A percentile compares a stretch with the other conserved stretches of the same genome.
These are phyloP conservation scores for Paecilomyces sp. DNA, from an alignment of 2,329 filamentous ascomycete species.

Conservation along the genomic window DNA sequence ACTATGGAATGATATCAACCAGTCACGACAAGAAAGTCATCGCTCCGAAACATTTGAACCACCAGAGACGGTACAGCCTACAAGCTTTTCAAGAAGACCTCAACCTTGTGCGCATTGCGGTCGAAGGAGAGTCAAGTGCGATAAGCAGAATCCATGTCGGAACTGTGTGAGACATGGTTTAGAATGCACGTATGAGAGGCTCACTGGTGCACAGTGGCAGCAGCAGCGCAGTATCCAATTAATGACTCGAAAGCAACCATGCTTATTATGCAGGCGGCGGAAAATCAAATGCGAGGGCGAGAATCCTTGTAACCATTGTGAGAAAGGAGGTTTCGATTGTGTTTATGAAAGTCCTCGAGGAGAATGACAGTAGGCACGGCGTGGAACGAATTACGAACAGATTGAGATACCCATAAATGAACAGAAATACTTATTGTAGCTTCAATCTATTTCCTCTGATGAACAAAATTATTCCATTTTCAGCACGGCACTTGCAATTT, in stretches of 20 bases:
- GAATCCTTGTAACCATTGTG: neutral
- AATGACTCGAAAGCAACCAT: neutral
- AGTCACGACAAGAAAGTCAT: neutral
- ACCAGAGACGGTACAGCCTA: neutral
- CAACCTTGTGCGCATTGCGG: constrained; percentile 1
- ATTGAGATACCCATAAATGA: no score
- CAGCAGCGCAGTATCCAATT: neutral
- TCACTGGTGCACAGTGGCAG: neutral
- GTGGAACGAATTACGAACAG: no score
- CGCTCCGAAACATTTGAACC: neutral
- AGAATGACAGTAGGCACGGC: neutral
- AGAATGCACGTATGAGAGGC: neutral
- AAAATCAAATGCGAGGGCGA: neutral
- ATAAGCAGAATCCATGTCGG: constrained; percentile 3
- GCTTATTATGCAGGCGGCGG: neutral
- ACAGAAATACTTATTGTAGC: no score
- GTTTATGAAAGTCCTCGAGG: neutral
- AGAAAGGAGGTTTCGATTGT: neutral
- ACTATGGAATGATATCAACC: constrained; percentile 16
- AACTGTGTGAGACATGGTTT: constrained; percentile 1
- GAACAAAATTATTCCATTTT: no score
- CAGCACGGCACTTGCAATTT: no score
- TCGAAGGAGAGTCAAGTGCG: constrained; percentile 2
- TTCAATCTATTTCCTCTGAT: no score
- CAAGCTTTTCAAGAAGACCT: neutral